Conservation (phyloP, 495 filamentous ascomycete species). For the Daldinia loculata region DNA sequence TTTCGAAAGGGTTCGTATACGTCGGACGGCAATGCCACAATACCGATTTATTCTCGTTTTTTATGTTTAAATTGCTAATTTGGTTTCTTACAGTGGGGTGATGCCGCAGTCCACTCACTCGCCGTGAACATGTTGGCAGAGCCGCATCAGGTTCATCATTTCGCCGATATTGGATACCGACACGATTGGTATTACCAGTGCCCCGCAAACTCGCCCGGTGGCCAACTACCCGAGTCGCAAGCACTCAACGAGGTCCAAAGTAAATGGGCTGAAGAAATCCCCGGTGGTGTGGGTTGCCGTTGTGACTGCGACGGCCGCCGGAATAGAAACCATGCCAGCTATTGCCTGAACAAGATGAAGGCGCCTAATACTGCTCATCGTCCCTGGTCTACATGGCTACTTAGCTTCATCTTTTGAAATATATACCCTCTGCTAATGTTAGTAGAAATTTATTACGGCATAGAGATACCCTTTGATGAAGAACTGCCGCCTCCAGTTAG, state of each 20-base stretch:
- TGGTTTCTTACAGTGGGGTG: constrained; percentile 56
- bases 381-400: constrained; percentile 41
- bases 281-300: constrained; percentile 54
- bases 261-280: constrained; percentile 46
- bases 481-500: not conserved
- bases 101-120: constrained; percentile 62
- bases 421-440: not conserved
- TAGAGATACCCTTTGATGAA: not conserved
- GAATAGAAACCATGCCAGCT: constrained; percentile 46
- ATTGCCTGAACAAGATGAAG: constrained; percentile 50
- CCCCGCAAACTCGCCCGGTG: constrained; percentile 55
- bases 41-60: not conserved
- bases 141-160: constrained; percentile 61
- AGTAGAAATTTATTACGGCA: not conserved
- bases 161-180: constrained; percentile 61
- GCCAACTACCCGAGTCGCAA: constrained; percentile 49
- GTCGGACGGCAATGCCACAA: not conserved
- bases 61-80: not conserved
- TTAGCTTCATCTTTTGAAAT: constrained; percentile 37
- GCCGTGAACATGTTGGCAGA: constrained; percentile 60
- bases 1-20: constrained; percentile 55
- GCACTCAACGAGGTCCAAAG: constrained; percentile 39
- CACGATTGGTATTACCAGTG: constrained; percentile 60
- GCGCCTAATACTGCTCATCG: constrained; percentile 48
- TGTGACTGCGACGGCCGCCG: constrained; percentile 54